Conservation (phyloP, 305 asterid genomes). For the Fraxinus baroniana region DNA sequence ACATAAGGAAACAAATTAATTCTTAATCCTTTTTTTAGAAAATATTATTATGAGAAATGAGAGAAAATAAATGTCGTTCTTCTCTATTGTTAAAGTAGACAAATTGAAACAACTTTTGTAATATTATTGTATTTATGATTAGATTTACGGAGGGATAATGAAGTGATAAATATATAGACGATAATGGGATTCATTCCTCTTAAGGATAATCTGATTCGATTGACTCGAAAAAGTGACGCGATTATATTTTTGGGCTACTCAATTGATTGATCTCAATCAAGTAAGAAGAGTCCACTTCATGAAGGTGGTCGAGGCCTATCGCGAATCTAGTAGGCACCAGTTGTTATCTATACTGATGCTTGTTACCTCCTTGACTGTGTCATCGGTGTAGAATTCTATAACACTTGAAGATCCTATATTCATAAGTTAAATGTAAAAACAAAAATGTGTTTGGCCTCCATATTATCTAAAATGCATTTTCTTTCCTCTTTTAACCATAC, state of each 20-base stretch:
- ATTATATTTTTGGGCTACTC: not conserved
- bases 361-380: too few species aligned
- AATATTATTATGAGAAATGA: too few species aligned
- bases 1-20: too few species aligned
- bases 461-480: too few species aligned
- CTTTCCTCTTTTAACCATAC: too few species aligned
- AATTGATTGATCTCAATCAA: not conserved
- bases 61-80: not conserved
- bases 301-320: not conserved
- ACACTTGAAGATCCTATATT: not conserved
- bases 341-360: not conserved
- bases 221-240: not conserved
- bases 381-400: not conserved
- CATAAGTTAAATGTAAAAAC: not conserved
- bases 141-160: too few species aligned
- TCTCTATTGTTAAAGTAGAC: not conserved
- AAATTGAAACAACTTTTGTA: too few species aligned
- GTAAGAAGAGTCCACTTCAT: not conserved
- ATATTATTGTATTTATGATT: not conserved
- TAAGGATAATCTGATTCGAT: not conserved
- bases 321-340: not conserved
- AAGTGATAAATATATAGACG: too few species aligned
- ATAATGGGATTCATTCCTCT: not conserved
- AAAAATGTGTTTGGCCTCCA: too few species aligned
- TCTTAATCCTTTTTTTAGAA: not conserved